Percentiles rank a stretch among this genome's conserved stretches.
These are phyloP conservation scores for Neocatenulostroma microsporum DNA, from an alignment of 2,329 filamentous ascomycete species.

Conservation along the genomic window DNA sequence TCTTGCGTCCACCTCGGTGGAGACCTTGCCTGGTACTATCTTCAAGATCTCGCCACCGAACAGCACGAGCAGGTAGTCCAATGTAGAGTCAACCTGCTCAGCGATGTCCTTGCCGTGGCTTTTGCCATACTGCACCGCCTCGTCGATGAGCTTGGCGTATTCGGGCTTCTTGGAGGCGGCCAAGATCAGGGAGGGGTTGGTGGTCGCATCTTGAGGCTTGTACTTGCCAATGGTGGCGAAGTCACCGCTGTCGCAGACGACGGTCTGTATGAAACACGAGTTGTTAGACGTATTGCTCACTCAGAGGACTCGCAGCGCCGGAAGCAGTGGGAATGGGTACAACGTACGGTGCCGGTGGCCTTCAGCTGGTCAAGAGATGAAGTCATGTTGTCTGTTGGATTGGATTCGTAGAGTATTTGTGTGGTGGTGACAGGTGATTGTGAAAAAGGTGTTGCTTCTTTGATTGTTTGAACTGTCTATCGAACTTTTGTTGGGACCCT, in stretches of 20 bases:
- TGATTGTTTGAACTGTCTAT: too few species aligned
- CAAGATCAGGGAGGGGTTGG: constrained; percentile 98
- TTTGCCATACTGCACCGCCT: constrained; percentile 81
- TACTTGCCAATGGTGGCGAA: constrained; percentile 90
- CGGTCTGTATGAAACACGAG: constrained; percentile 51
- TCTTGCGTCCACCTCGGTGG: constrained; percentile 92
- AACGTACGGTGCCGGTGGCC: constrained; percentile 85
- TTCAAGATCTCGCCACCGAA: constrained; percentile 97
- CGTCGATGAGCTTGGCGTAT: constrained; percentile 86
- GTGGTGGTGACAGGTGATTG: too few species aligned
- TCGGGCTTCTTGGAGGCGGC: constrained; percentile 97
- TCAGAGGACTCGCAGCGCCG: constrained; percentile 6
- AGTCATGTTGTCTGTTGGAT: constrained; percentile 54
- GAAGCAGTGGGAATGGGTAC: constrained; percentile 1
- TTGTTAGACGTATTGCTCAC: not conserved
- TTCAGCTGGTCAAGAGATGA: constrained; percentile 95
- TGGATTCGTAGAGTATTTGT: not conserved
- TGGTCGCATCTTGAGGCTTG: constrained; percentile 99
- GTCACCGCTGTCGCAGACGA: constrained; percentile 94
- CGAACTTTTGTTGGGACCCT: too few species aligned
- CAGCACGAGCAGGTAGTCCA: constrained; percentile 92
- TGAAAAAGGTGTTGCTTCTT: too few species aligned
- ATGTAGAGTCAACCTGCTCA: constrained; percentile 76
- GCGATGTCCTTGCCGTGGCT: constrained; percentile 58
- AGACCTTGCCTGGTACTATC: constrained; percentile 97